Evolutionary conservation across 495 filamentous ascomycete genomes (phyloP).

Genomic region (Aspergillus nidulans): DNA sequence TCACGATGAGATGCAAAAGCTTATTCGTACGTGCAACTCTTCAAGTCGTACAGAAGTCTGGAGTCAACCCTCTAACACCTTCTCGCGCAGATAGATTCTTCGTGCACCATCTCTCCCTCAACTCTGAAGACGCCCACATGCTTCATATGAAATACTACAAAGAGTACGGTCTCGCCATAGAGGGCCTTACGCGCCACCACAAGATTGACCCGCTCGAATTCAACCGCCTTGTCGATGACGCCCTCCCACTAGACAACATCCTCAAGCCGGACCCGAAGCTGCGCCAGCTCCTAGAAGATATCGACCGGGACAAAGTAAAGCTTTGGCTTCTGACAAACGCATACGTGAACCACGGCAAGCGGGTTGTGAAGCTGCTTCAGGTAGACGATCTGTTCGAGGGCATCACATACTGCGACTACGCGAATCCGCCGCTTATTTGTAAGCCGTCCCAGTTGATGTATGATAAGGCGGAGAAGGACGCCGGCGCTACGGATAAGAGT

Average conservation of each 20-base stretch:
- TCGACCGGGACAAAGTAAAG: conserved; percentile 75
- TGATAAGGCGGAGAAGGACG: conserved; percentile 67
- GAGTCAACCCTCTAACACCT: background rate
- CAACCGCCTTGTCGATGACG: conserved; percentile 92
- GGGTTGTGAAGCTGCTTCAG: conserved; percentile 75
- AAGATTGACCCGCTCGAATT: conserved; percentile 94
- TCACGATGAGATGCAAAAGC: conserved; percentile 66
- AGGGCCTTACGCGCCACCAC: conserved; percentile 89
- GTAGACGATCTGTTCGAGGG: conserved; percentile 90
- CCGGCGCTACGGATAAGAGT: conserved; percentile 50
- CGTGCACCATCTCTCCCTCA: conserved; percentile 67
- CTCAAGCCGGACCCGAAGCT: conserved; percentile 73
- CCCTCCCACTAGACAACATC: conserved; percentile 79
- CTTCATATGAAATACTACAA: conserved; percentile 91
- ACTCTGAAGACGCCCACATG: conserved; percentile 65
- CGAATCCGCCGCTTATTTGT: conserved; percentile 60
- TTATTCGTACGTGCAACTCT: conserved; percentile 49
- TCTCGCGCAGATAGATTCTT: conserved; percentile 66
- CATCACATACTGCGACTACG: conserved; percentile 89
- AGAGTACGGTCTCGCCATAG: conserved; percentile 94
- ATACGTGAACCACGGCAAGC: conserved; percentile 78
- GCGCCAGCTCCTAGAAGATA: conserved; percentile 68
- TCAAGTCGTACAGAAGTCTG: background rate
- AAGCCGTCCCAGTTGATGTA: conserved; percentile 86
- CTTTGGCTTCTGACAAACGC: conserved; percentile 97